phyloP scores from a whole-genome alignment of 2,329 filamentous ascomycete genomes.

The Trichoderma oligosporum region DNA sequence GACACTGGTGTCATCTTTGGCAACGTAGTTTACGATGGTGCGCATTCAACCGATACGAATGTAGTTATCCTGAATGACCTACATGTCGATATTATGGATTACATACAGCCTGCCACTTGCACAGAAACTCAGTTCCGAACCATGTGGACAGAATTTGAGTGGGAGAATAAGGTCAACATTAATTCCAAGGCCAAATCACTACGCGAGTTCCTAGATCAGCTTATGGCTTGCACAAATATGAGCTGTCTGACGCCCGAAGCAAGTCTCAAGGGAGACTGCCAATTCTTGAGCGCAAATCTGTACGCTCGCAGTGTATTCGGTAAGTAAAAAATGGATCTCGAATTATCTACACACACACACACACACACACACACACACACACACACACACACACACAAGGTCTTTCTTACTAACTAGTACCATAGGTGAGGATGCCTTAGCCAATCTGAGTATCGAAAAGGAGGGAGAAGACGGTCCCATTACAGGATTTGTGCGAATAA shows the following conservation, averaged over 20 bases:
- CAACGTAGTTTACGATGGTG: constrained; percentile 95
- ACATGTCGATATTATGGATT: constrained; percentile 99
- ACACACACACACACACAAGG: too few species aligned
- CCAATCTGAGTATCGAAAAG: constrained; percentile 96
- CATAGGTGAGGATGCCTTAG: constrained; percentile 91
- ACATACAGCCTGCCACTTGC: constrained; percentile 95
- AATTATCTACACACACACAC: not conserved
- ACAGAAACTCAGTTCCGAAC: constrained; percentile 97
- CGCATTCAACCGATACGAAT: constrained; percentile 86
- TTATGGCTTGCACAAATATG: constrained; percentile 99
- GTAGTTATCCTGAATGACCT: constrained; percentile 98
- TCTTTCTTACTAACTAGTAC: not conserved
- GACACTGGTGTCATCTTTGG: constrained; percentile 98
- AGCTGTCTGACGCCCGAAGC: constrained; percentile 94
- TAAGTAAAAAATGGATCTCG: constrained; percentile 50
- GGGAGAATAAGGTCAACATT: constrained; percentile 99
- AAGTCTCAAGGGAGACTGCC: constrained; percentile 93
- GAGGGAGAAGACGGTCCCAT: constrained; percentile 93
- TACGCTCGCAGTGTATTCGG: constrained; percentile 97
- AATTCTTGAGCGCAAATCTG: constrained; percentile 94
- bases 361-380: too few species aligned
- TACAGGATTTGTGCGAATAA: constrained; percentile 95
- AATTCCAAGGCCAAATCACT: constrained; percentile 93
- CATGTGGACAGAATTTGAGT: constrained; percentile 99
- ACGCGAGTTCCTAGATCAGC: constrained; percentile 83